phyloP scores from a whole-genome alignment of 2,329 filamentous ascomycete genomes.

The Macroventuria anomochaeta region DNA sequence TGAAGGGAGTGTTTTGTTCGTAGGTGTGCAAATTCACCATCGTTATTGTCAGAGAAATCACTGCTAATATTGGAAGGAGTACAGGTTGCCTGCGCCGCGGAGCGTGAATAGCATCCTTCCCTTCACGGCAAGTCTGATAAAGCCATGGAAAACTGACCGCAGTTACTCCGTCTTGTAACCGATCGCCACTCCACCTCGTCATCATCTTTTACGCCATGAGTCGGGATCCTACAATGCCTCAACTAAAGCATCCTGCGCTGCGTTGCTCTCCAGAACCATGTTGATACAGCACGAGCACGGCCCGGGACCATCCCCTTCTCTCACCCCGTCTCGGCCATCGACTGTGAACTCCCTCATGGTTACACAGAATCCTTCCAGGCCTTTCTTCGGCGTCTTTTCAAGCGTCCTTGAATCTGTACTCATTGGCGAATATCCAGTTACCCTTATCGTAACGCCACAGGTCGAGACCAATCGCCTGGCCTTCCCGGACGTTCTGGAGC shows the following conservation, averaged over 20 bases:
- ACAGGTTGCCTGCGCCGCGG: neutral
- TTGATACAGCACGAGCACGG: neutral
- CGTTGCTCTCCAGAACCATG: neutral
- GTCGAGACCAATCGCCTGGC: conserved; percentile 48
- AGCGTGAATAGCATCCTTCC: conserved; percentile 15
- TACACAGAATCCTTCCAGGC: conserved; percentile 11
- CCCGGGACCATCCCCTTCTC: neutral
- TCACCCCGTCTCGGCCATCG: neutral
- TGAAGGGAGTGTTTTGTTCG: too few relatives aligned
- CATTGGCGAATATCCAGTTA: conserved; percentile 49
- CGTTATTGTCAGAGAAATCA: neutral
- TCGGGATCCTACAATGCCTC: neutral
- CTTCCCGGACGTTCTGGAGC: conserved; percentile 40
- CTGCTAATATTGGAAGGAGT: neutral
- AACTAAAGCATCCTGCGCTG: neutral
- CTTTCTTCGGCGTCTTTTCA: conserved; percentile 8
- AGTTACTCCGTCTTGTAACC: conserved; percentile 14
- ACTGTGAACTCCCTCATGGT: neutral
- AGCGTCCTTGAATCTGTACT: conserved; percentile 44
- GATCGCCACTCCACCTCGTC: conserved; percentile 10
- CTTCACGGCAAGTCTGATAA: conserved; percentile 15
- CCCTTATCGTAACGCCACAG: conserved; percentile 54
- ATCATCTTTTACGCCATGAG: neutral
- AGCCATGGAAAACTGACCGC: conserved; percentile 21
- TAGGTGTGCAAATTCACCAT: neutral